These are phyloP conservation scores for Penicillium malachiteum DNA, from an alignment of 495 filamentous ascomycete genomes.

Conservation along the genomic window DNA sequence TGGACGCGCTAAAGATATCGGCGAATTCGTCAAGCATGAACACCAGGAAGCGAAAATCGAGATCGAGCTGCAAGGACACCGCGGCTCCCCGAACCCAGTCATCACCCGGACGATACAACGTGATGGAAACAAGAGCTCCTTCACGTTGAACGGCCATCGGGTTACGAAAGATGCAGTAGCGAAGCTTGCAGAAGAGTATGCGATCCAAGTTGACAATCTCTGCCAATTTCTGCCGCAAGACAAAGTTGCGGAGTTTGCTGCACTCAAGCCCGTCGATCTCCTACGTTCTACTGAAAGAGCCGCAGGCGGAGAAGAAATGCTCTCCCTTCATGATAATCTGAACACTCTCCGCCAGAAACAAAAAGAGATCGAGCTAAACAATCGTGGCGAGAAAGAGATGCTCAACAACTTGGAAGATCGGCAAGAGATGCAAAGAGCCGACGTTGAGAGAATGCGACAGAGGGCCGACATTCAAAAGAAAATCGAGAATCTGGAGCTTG, in stretches of 20 bases:
- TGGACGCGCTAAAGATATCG: constrained; percentile 79
- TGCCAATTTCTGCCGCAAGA: constrained; percentile 98
- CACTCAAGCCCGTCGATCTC: constrained; percentile 78
- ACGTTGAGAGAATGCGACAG: constrained; percentile 80
- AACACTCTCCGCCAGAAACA: constrained; percentile 69
- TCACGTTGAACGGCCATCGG: constrained; percentile 64
- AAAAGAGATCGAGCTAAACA: constrained; percentile 59
- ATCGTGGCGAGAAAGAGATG: constrained; percentile 57
- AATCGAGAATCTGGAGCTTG: constrained; percentile 63
- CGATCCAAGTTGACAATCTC: constrained; percentile 94
- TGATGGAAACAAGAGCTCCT: constrained; percentile 76
- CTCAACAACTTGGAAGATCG: constrained; percentile 66
- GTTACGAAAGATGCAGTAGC: constrained; percentile 58
- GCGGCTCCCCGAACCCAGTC: constrained; percentile 59
- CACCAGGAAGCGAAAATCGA: constrained; percentile 75
- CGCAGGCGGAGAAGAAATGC: constrained; percentile 76
- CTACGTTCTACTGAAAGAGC: constrained; percentile 83
- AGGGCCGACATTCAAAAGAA: constrained; percentile 63
- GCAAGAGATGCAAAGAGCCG: constrained; percentile 74
- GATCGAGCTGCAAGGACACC: constrained; percentile 72
- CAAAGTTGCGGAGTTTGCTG: constrained; percentile 91
- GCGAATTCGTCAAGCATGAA: constrained; percentile 93
- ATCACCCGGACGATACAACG: constrained; percentile 73
- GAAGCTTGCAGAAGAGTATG: constrained; percentile 62
- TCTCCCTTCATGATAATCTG: constrained; percentile 72